Evolutionary conservation across 257 asterid genomes (phyloP), one percentile per base, ranked within the genome.

Genomic region (Haberlea rhodopensis): DNA sequence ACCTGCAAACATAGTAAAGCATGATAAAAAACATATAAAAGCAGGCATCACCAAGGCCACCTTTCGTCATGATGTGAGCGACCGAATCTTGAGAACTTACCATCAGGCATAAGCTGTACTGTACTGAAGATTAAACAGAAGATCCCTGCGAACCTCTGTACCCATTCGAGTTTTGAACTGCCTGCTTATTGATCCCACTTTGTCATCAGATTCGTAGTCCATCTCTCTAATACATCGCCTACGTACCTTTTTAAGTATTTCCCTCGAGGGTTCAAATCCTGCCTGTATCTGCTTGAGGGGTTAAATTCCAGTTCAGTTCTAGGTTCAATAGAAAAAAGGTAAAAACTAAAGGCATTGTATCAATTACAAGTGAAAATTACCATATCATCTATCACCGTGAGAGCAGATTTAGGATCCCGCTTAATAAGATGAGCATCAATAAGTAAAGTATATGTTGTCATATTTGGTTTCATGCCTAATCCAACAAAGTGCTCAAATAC

Each of bases 201-300:
- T 82, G 57, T 54, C 81, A 52, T 79, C 69, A 40, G 87, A 75
- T 66, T 80, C 95, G 24, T 70, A 52, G 73, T 94, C 95, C 97
- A 90, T 75, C 79, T 94, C 97, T 48, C 99, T 76, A n/a, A 69
- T 19, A 31, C 90, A 83, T 70, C 99, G 91, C 77, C 99, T 84
- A 20, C 95, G 79, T 58, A 94, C 77, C 80, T 80, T 94, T 64
- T 79, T 86, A 6, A 94, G 85, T 22, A 83, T 80, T 68, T 80
- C 91, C 78, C 68, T 90, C 19, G 85, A 74, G 62, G 96, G 96
- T 72, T 73, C 78, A 69, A 64, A 76, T 26, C 96, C 97, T 13
- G 81, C 90, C 25, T 28, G 26, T 64, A 84, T 73, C 97, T 94
- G 84, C 70, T 73, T 66, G 29, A 60, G 60, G 63, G 68, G 46